Evolutionary conservation across 768 basidiomycete species (phyloP).

Genomic region (Rhizopogon salebrosus): DNA sequence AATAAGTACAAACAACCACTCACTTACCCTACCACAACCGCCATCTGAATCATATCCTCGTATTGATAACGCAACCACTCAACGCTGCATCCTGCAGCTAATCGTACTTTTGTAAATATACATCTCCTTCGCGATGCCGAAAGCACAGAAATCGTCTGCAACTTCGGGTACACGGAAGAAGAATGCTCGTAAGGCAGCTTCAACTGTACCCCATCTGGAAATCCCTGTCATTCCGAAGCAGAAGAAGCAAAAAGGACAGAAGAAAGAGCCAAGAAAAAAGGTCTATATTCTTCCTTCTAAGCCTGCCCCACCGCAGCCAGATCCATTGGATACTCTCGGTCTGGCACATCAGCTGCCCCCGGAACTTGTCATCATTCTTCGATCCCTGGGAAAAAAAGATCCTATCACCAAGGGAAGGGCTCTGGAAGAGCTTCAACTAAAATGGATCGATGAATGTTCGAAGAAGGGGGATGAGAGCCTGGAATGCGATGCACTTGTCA

Average conservation of each 20-base stretch:
- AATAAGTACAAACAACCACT: neutral
- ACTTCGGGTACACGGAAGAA: constrained; percentile 88
- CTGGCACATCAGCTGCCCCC: constrained; percentile 70
- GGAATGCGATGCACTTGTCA: constrained; percentile 32
- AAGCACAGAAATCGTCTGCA: constrained; percentile 69
- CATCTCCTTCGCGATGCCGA: constrained; percentile 29
- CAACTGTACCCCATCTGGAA: constrained; percentile 30
- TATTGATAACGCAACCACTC: neutral
- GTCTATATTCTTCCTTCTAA: constrained; percentile 84
- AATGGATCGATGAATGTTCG: constrained; percentile 56
- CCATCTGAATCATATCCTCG: neutral
- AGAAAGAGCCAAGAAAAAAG: constrained; percentile 75
- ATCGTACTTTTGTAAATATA: neutral
- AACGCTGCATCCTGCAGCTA: neutral
- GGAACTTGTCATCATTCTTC: constrained; percentile 76
- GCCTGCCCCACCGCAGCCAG: constrained; percentile 64
- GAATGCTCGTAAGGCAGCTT: constrained; percentile 71
- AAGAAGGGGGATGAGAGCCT: constrained; percentile 38
- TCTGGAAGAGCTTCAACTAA: constrained; percentile 72
- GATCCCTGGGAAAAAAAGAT: constrained; percentile 86
- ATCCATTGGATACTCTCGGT: constrained; percentile 84
- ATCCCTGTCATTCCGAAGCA: constrained; percentile 37
- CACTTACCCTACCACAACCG: neutral
- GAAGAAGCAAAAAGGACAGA: constrained; percentile 45
- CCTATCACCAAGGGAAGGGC: constrained; percentile 78